phyloP scores from a whole-genome alignment of 768 basidiomycete genomes.

The Boletus reticuloceps region DNA sequence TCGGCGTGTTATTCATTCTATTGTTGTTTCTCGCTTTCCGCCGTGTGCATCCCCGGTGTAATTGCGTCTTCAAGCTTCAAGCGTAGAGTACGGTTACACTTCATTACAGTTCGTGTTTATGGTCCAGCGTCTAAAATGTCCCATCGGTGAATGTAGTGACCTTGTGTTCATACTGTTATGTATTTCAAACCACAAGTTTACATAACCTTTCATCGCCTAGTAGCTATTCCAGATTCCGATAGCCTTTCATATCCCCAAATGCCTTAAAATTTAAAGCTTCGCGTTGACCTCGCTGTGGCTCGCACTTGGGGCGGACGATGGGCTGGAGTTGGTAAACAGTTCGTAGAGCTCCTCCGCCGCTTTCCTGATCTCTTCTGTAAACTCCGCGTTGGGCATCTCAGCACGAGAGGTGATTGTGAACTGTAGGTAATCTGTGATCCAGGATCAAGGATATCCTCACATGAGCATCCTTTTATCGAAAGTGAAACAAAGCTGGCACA shows the following conservation, averaged over 20 bases:
- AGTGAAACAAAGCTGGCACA: constrained; percentile 29
- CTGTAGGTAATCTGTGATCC: constrained; percentile 63
- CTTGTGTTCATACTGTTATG: neutral
- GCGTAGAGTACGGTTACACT: neutral
- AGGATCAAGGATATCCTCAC: neutral
- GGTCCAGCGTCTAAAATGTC: no score
- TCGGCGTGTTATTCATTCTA: constrained; percentile 4
- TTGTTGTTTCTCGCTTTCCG: neutral
- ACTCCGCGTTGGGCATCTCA: constrained; percentile 77
- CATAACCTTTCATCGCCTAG: no score
- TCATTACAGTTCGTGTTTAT: neutral
- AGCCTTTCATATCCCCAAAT: neutral
- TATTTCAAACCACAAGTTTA: neutral
- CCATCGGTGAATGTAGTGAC: no score
- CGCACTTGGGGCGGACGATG: neutral
- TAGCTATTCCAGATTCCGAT: no score
- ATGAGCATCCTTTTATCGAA: constrained; percentile 1
- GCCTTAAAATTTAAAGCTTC: constrained; percentile 15
- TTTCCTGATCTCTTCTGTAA: constrained; percentile 63
- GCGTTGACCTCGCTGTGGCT: neutral
- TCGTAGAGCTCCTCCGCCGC: constrained; percentile 68
- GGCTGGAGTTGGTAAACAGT: constrained; percentile 39
- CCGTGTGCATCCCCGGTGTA: constrained; percentile 6
- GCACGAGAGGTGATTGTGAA: constrained; percentile 86
- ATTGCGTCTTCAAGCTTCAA: constrained; percentile 2